Percentiles rank a stretch among this genome's conserved stretches.
phyloP scores from a whole-genome alignment of 495 filamentous ascomycete species.

The Tuber brumale region DNA sequence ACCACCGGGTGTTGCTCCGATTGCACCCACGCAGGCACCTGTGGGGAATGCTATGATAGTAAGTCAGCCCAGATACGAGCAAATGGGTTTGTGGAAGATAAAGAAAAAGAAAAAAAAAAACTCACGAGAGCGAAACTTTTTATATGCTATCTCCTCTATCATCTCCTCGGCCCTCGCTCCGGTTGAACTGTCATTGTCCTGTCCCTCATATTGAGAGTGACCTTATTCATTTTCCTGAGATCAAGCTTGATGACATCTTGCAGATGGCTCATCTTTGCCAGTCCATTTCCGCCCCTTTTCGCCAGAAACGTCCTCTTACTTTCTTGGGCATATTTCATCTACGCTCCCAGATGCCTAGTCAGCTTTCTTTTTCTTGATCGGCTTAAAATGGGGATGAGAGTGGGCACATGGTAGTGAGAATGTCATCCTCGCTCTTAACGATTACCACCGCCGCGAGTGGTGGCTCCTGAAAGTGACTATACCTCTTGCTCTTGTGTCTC shows the following conservation, averaged over 20 bases:
- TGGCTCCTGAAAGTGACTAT: neutral
- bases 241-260: neutral
- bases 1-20: conserved; percentile 56
- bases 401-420: neutral
- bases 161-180: neutral
- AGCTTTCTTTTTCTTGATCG: neutral
- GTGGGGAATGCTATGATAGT: neutral
- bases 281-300: neutral
- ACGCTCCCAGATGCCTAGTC: neutral
- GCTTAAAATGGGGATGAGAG: neutral
- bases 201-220: neutral
- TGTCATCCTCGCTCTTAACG: neutral
- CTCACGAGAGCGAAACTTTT: neutral
- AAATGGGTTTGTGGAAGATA: neutral
- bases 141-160: neutral
- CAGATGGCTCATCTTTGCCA: neutral
- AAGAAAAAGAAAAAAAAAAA: no score
- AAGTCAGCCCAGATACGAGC: neutral
- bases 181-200: neutral
- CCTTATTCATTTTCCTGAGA: neutral
- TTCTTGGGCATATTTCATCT: neutral
- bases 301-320: conserved; percentile 1
- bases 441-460: neutral
- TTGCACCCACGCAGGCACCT: conserved; percentile 49
- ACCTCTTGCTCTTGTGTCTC: neutral